Percentiles rank a stretch among this genome's conserved stretches.
Evolutionary conservation across 495 filamentous ascomycete genomes (phyloP).

Genomic region (Aspergillus panamensis): DNA sequence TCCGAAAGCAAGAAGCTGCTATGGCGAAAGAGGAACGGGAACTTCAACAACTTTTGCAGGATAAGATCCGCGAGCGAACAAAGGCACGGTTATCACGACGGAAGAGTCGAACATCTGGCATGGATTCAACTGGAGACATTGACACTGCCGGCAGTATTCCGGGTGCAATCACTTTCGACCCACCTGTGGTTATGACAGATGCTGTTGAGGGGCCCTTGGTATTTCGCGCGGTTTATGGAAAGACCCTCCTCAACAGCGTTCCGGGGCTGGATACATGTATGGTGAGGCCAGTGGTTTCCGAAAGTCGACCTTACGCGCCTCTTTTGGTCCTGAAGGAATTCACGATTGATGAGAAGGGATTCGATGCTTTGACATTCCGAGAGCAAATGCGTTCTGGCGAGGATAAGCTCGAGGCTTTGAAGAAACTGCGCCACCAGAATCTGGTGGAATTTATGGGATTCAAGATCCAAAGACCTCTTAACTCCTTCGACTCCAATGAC

Average conservation of each 20-base stretch:
- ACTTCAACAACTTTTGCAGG: constrained; percentile 69
- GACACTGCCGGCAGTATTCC: constrained; percentile 40
- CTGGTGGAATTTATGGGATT: constrained; percentile 75
- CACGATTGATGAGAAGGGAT: constrained; percentile 32
- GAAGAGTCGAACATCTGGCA: constrained; percentile 38
- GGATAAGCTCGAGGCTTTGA: constrained; percentile 71
- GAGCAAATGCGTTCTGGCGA: constrained; percentile 58
- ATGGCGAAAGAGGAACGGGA: constrained; percentile 69
- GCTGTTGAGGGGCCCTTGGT: constrained; percentile 50
- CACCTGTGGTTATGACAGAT: constrained; percentile 59
- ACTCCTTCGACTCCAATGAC: constrained; percentile 26
- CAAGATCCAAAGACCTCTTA: constrained; percentile 56
- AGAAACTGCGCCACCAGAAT: constrained; percentile 71
- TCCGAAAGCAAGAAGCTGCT: constrained; percentile 52
- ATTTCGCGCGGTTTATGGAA: constrained; percentile 64
- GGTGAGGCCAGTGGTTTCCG: constrained; percentile 60
- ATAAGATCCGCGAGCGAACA: constrained; percentile 59
- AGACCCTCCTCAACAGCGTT: constrained; percentile 55
- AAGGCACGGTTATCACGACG: constrained; percentile 37
- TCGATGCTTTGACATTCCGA: constrained; percentile 48
- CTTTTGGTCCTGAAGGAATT: constrained; percentile 66
- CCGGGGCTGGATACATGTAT: constrained; percentile 58
- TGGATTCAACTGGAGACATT: constrained; percentile 29
- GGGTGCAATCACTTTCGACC: constrained; percentile 65
- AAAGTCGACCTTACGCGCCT: constrained; percentile 47